Evolutionary conservation across 768 basidiomycete species (phyloP), one percentile per base, ranked within the genome.

Genomic region (Calvatia gigantea): DNA sequence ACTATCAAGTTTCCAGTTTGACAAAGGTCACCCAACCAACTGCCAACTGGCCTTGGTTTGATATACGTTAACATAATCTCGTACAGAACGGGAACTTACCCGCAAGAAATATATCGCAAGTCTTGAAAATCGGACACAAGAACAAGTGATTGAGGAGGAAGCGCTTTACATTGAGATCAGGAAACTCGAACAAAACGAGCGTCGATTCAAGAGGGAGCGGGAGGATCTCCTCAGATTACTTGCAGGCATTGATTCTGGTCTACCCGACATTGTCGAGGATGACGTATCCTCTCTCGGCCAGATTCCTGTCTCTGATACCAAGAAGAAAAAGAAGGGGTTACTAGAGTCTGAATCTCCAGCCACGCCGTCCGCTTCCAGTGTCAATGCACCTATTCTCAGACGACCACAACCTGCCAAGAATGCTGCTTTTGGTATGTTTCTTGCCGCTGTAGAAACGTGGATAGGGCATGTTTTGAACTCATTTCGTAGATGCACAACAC

Each of bases 91-190:
- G 39, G 97, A 99, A 70, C 72, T 84, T 19, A 86, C 84, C 60
- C 86, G 97, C 55, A 97, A 94, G 70, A 84, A 85, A 55, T 97
- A 98, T 64, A 79, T 98, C 12, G 72, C 79, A 7, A 89, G 86
- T 58, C 82, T 98, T n/a, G 91, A 94, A 71, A 84, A 81, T 54
- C 86, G 96, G n/a, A 89, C 93, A 0, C 80, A 86, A 3, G 85
- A 89, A 46, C 92, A 98, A 71, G 87, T 96, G 41, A 88, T 87
- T 15, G 95, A 99, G 67, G 97, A 98, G 75, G 95, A 98, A 63
- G 89, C 92, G 6, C 77, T 99, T 2, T 98, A 91, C 70, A 74
- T 98, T 59, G 94, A 98, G 69, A 81, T 96, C 47, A 94, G 95
- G 65, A 85, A 92, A n/a, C 79, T 99, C 47, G 95, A 98, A 67